Evolutionary conservation across 1,284 basidiomycete genomes (phyloP), one percentile per base, ranked within the genome.

Genomic region (Marasmius sp.): DNA sequence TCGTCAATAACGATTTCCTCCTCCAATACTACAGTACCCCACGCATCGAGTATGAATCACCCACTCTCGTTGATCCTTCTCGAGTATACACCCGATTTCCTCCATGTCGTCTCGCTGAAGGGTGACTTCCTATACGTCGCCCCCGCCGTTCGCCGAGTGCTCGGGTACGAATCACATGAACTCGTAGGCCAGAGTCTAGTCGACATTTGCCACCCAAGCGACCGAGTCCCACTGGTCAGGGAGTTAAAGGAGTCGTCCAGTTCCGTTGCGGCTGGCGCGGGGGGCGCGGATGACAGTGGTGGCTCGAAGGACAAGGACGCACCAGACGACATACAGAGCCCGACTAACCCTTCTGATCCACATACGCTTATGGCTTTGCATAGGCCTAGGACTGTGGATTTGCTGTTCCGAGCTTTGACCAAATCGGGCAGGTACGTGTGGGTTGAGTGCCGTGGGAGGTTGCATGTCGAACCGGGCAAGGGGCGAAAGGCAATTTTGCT

Each of bases 91-190:
- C 82, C 87, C 54, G 94, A 97, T 72, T 93, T 97, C 71, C 80
- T 97, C 36, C 91, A 93, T 70, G 95, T 97, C 47, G 82, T 98
- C 34, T 95, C 93, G 5, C 86, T 98, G 66, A 97, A 97, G 71
- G 96, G 96, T n/a, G 84, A 85, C 8, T 94, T 98, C 77, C 85
- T 96, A 57, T 98, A 97, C 72, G 92, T 94, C 60, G 93, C 94
- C 0, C 94, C 93, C 0, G 85, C 87, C n/a, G 85, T 95, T 16
- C 77, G 83, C 16, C 78, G 83, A 37, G 84, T 93, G 11, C 81
- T 96, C 33, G 94, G 93, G 37, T 95, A 93, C 75, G 85, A 87
- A 43, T 85, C 94, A 3, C 84, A 87, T 48, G 94, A 97, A 65
- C 85, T 98, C 61, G 81, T 95, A 33, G 93, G 93, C 59, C 86